A percentile compares a stretch with the other conserved stretches of the same genome.
Evolutionary conservation across 2,329 filamentous ascomycete genomes (phyloP).

Genomic region (Fusarium vanettenii): DNA sequence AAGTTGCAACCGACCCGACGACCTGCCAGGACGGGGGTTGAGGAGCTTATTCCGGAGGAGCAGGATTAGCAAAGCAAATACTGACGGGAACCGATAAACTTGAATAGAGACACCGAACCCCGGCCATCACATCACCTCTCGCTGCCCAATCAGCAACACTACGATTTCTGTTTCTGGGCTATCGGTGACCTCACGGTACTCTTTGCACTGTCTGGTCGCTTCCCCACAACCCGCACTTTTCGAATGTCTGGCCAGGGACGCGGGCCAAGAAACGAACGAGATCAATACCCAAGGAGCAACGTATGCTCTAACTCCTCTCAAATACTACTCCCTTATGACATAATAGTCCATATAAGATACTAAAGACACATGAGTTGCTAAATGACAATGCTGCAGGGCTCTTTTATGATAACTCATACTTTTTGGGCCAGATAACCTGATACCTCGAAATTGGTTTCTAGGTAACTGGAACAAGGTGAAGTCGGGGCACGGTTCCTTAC

Average conservation of each 20-base stretch:
- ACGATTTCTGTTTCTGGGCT: conserved; percentile 11
- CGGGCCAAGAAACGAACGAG: neutral
- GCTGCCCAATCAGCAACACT: conserved; percentile 27
- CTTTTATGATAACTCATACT: neutral
- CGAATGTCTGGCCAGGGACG: neutral
- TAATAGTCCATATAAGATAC: neutral
- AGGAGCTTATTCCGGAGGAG: conserved; percentile 47
- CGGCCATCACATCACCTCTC: conserved; percentile 25
- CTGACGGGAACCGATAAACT: conserved; percentile 14
- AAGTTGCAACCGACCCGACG: conserved; percentile 25
- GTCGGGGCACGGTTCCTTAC: conserved; percentile 27
- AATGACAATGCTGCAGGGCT: neutral
- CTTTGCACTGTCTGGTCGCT: conserved; percentile 27
- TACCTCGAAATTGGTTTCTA: neutral
- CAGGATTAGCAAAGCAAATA: conserved; percentile 40
- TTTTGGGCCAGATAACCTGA: neutral
- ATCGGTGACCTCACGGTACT: conserved; percentile 25
- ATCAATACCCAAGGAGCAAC: neutral
- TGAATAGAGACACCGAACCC: conserved; percentile 40
- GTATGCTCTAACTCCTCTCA: neutral
- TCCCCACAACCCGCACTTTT: conserved; percentile 2
- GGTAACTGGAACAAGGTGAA: neutral
- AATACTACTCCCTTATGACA: neutral
- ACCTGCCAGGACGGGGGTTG: conserved; percentile 49
- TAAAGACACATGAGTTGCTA: neutral